phyloP scores from a whole-genome alignment of 164 flowering plant species.

The Stephania japonica region DNA sequence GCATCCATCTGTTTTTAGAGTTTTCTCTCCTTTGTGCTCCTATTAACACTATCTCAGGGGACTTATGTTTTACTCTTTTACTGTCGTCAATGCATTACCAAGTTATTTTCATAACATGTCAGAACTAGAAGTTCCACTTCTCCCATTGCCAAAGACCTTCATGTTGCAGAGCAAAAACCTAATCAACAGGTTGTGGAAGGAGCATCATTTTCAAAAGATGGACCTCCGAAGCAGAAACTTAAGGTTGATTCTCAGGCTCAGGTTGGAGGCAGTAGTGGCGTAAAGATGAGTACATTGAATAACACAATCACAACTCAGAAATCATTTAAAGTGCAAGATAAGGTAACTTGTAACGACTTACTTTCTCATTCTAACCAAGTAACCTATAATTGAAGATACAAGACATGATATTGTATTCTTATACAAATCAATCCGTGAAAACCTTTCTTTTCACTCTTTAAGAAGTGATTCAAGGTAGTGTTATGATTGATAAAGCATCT shows the following conservation, averaged over 20 bases:
- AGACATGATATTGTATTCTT: neutral
- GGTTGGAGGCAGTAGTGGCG: constrained; percentile 22
- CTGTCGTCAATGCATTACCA: constrained; percentile 5
- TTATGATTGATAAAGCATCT: neutral
- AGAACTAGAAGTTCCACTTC: constrained; percentile 32
- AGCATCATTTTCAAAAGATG: constrained; percentile 21
- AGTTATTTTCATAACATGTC: constrained; percentile 15
- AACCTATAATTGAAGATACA: neutral
- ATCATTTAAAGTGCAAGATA: constrained; percentile 78
- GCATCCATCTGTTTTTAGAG: neutral
- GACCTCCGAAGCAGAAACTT: constrained; percentile 31
- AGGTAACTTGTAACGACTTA: constrained; percentile 36
- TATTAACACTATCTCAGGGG: neutral
- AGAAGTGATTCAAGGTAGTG: neutral
- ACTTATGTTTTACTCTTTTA: neutral
- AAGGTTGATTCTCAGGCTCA: constrained; percentile 29
- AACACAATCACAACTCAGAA: constrained; percentile 48
- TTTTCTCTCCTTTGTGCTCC: neutral
- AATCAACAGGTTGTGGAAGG: constrained; percentile 23
- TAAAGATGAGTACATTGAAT: constrained; percentile 28
- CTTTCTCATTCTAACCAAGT: neutral
- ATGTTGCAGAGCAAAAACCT: constrained; percentile 20
- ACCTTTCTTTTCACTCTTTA: neutral
- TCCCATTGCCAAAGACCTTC: constrained; percentile 14
- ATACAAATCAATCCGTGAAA: neutral